phyloP scores from a whole-genome alignment of 257 asterid genomes.

The Solanum corneliomulleri region DNA sequence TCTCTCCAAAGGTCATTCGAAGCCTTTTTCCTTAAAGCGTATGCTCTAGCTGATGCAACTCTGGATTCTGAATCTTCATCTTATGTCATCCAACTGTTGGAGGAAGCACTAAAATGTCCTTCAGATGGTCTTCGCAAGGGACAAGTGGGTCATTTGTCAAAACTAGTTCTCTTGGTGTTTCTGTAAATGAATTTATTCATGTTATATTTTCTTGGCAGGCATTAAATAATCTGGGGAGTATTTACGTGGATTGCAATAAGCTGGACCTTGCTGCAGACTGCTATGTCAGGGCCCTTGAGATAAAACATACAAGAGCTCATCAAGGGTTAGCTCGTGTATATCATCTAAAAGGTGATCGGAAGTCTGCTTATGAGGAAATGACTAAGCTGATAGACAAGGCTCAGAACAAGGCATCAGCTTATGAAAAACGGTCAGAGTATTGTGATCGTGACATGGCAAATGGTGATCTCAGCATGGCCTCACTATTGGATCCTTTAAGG shows the following conservation, averaged over 20 bases:
- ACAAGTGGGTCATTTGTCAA: slow-evolving; percentile 19
- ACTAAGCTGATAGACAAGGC: slow-evolving; percentile 41
- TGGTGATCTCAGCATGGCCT: slow-evolving; percentile 32
- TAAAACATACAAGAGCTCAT: slow-evolving; percentile 48
- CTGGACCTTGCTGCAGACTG: slow-evolving; percentile 38
- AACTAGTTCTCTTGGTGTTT: neutral
- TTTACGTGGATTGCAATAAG: slow-evolving; percentile 40
- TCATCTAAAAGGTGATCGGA: slow-evolving; percentile 30
- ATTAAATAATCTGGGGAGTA: slow-evolving; percentile 36
- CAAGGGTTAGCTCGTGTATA: slow-evolving; percentile 44
- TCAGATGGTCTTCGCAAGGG: slow-evolving; percentile 52
- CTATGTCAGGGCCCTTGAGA: slow-evolving; percentile 28
- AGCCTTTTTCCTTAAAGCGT: slow-evolving; percentile 43
- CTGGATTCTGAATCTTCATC: slow-evolving; percentile 34
- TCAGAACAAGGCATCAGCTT: slow-evolving; percentile 42
- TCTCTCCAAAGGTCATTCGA: slow-evolving; percentile 40
- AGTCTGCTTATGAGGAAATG: slow-evolving; percentile 43
- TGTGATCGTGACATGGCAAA: slow-evolving; percentile 41
- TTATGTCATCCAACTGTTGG: slow-evolving; percentile 30
- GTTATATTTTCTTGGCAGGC: slow-evolving; percentile 17
- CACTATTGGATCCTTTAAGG: slow-evolving; percentile 34
- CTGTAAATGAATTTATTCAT: neutral
- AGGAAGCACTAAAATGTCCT: slow-evolving; percentile 42
- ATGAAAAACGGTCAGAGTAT: slow-evolving; percentile 39
- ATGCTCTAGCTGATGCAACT: slow-evolving; percentile 33